Evolutionary conservation across 2,329 filamentous ascomycete genomes (phyloP), one percentile per base, ranked within the genome.

Genomic region (Zymoseptoria pseudotritici): DNA sequence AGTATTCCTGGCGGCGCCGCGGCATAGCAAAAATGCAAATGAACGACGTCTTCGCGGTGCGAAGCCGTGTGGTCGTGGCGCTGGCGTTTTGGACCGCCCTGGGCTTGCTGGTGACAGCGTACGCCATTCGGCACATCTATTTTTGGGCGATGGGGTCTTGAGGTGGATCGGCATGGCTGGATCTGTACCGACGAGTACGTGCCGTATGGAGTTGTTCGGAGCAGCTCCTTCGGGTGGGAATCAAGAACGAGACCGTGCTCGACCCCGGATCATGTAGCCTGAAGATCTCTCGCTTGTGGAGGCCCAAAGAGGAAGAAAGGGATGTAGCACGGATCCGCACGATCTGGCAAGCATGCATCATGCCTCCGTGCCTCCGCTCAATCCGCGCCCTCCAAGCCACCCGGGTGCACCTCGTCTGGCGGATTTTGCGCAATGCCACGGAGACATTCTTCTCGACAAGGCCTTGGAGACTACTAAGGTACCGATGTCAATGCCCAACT

Each of bases 11-110:
- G 68, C 78, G 76, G 68, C 75, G 78, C 50, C 67, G 81, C 61
- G 84, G 85, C 70, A 75, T 89, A 57, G 79, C 86, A 68, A 81
- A 76, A 69, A 76, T 86, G 77, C 83, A 89, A 70, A 78, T 85
- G 17, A 78, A 77, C 2, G 85, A 88, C 67, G 86, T 86, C 2
- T 84, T 89, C 63, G 80, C 82, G 69, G 76, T 87, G 70, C 79
- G 83, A 22, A 74, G 76, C 10, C 75, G 75, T 20, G 79, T 88
- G n/a, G 73, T 87, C 22, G 69, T 80, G 3, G 75, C 73, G 1
- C 69, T 88, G 67, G 75, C 74, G 8, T 68, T 78, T 19, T 65
- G 75, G 26, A 65, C 69, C 4, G 65, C 68, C 9, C 53, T 71
- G 9, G 65, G 60, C 8, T 50, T 67, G 10, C 51, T 67, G 29